Evolutionary conservation across 768 basidiomycete genomes (phyloP), one percentile per base, ranked within the genome.

Genomic region (Leccinum olivaceopallidum): DNA sequence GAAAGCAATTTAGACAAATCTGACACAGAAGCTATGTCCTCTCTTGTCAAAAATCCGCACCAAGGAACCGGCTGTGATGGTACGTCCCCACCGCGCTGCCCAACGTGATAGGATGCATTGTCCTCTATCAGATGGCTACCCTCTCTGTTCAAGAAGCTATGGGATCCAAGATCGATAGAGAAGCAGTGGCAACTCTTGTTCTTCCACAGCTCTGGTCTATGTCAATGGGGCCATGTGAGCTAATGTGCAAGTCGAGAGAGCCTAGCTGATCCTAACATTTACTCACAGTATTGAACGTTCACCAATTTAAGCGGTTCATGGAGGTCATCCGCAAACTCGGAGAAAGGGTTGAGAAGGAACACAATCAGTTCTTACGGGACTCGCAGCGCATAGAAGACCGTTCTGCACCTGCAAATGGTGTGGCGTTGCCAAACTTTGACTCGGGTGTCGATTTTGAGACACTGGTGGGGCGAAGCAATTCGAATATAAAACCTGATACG

Each of bases 1-100:
- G 44, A 60, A 16, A 26, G 28, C n/a, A 6, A 58, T 58, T 58
- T 58, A 93, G 90, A 78, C 85, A 47, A 95, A 90, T 68, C 72
- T 99, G 55, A 98, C 97, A 1, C 94, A 96, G 69, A 98, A 97
- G 73, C 81, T 99, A 20, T 96, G 98, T 4, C 97, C 97, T 2
- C 75, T 98, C 16, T 80, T 99, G 26, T 90, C 95, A 0, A 97
- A 94, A 73, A 97, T 98, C 63, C 87, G 95, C 39, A 98, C 96
- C 5, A 96, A 94, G 72, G 95, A 98, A 71, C 96, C 96, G 10
- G 86, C 89, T 53, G 96, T 98, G 5, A 97, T 94, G 85, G 92
- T 94, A 67, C 60, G 63, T 56, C 37, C 14, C 13, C 20, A 51
- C 5, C n/a, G 10, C n/a, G 13, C 32, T 12, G 4, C 34, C 4